Percentiles rank a stretch among this genome's conserved stretches.
phyloP scores from a whole-genome alignment of 805 yeast species.

The Blastobotrys parvus region DNA sequence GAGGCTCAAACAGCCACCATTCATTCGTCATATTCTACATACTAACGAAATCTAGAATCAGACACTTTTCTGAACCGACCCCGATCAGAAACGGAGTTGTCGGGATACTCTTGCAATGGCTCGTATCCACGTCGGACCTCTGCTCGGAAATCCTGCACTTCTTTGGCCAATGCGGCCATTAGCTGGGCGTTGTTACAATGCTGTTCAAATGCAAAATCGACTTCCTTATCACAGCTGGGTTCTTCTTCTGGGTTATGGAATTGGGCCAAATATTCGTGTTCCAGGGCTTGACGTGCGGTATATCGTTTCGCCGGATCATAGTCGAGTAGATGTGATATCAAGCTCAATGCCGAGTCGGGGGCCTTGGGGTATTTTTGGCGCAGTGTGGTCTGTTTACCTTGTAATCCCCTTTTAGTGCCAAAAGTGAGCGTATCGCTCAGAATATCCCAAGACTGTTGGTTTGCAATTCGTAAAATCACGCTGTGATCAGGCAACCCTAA shows the following conservation, averaged over 20 bases:
- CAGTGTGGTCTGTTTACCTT: conserved; percentile 7
- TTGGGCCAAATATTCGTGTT: conserved; percentile 44
- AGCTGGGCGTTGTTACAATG: conserved; percentile 1
- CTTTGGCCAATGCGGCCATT: conserved; percentile 10
- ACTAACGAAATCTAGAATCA: no score
- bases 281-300: conserved; percentile 47
- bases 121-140: conserved; percentile 10
- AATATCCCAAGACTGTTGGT: conserved; percentile 5
- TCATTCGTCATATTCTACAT: no score
- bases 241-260: conserved; percentile 54
- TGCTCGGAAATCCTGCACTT: conserved; percentile 12
- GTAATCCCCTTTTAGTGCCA: neutral
- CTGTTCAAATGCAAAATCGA: conserved; percentile 63
- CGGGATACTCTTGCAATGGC: neutral
- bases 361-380: conserved; percentile 54
- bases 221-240: conserved; percentile 39
- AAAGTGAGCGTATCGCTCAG: no score
- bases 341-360: conserved; percentile 36
- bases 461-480: conserved; percentile 1
- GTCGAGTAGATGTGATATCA: conserved; percentile 46
- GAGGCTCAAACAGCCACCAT: no score
- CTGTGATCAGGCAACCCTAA: conserved; percentile 58
- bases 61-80: no score
- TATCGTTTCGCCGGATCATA: conserved; percentile 58
- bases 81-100: no score